A percentile compares a stretch with the other conserved stretches of the same genome.
Evolutionary conservation across 768 basidiomycete species (phyloP).

Genomic region (Crepidotus variabilis): DNA sequence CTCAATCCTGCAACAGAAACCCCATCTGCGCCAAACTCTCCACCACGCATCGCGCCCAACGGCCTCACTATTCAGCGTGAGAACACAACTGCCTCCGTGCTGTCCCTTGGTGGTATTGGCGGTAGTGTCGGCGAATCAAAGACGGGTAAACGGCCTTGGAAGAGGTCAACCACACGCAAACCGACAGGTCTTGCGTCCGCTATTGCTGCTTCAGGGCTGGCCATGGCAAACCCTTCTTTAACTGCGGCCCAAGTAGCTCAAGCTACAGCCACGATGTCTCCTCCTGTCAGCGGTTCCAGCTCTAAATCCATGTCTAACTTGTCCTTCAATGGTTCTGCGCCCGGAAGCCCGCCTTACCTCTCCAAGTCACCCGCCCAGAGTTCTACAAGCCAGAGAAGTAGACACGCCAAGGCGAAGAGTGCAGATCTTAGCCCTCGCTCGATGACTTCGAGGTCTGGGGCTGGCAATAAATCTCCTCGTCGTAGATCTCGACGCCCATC

Average conservation of each 20-base stretch:
- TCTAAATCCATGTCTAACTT: slow-evolving; percentile 1
- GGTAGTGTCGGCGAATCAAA: slow-evolving; percentile 15
- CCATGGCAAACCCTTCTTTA: slow-evolving; percentile 58
- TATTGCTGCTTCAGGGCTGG: slow-evolving; percentile 60
- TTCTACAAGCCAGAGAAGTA: slow-evolving; percentile 16
- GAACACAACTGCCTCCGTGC: slow-evolving; percentile 5
- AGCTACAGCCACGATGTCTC: slow-evolving; percentile 18
- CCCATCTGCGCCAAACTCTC: slow-evolving; percentile 19
- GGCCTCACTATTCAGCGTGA: slow-evolving; percentile 9
- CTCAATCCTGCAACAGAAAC: slow-evolving; percentile 6
- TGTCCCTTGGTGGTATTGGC: slow-evolving; percentile 4
- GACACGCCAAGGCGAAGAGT: slow-evolving; percentile 18
- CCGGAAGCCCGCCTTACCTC: slow-evolving; percentile 22
- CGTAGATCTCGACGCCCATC: slow-evolving; percentile 12
- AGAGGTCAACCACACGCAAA: slow-evolving; percentile 38
- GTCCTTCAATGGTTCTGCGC: not conserved
- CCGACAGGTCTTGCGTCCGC: slow-evolving; percentile 64
- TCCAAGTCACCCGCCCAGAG: slow-evolving; percentile 24
- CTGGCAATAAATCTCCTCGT: not conserved
- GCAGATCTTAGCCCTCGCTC: slow-evolving; percentile 30
- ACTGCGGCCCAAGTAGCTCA: slow-evolving; percentile 44
- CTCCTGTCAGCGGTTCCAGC: slow-evolving; percentile 6
- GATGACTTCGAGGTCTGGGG: slow-evolving; percentile 22
- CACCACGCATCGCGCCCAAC: slow-evolving; percentile 21
- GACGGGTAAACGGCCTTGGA: slow-evolving; percentile 39